Conservation (phyloP, 2,329 filamentous ascomycete species). For the Epichloe uncinata region DNA sequence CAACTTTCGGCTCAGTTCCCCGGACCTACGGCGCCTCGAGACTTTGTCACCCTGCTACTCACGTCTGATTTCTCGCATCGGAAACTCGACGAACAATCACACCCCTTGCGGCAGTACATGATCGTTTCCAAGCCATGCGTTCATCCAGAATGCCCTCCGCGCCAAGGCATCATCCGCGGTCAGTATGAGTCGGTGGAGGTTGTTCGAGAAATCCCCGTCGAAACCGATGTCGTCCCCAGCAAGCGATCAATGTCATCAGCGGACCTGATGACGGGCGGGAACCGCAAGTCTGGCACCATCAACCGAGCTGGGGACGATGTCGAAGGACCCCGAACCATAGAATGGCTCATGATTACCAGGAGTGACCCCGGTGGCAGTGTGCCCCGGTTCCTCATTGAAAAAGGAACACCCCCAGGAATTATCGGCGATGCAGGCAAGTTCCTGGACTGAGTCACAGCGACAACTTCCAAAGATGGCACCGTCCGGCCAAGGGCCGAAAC, state of each 20-base stretch:
- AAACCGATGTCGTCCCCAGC: slow-evolving; percentile 20
- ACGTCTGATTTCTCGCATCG: slow-evolving; percentile 45
- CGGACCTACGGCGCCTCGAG: slow-evolving; percentile 72
- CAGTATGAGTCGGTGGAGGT: slow-evolving; percentile 87
- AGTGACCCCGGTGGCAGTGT: slow-evolving; percentile 83
- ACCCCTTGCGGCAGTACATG: slow-evolving; percentile 55
- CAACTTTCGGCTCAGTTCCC: slow-evolving; percentile 83
- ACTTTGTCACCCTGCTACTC: slow-evolving; percentile 72
- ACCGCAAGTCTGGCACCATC: slow-evolving; percentile 8
- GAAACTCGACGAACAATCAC: slow-evolving; percentile 11
- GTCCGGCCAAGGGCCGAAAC: background rate
- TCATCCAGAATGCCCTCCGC: slow-evolving; percentile 58
- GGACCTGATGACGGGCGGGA: slow-evolving; percentile 18
- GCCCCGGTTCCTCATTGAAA: slow-evolving; percentile 81
- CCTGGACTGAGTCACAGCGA: slow-evolving; percentile 52
- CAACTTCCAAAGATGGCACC: slow-evolving; percentile 16
- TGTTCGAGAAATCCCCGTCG: slow-evolving; percentile 65
- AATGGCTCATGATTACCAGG: slow-evolving; percentile 88
- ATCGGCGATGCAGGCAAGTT: slow-evolving; percentile 70
- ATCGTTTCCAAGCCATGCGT: slow-evolving; percentile 74
- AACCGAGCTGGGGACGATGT: slow-evolving; percentile 15
- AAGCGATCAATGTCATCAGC: slow-evolving; percentile 21
- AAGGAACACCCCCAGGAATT: slow-evolving; percentile 77
- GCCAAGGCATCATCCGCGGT: slow-evolving; percentile 66
- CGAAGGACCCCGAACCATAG: slow-evolving; percentile 35